A percentile compares a stretch with the other conserved stretches of the same genome.
phyloP scores from a whole-genome alignment of 177 flowering plant species.

The Vitis hybrid region DNA sequence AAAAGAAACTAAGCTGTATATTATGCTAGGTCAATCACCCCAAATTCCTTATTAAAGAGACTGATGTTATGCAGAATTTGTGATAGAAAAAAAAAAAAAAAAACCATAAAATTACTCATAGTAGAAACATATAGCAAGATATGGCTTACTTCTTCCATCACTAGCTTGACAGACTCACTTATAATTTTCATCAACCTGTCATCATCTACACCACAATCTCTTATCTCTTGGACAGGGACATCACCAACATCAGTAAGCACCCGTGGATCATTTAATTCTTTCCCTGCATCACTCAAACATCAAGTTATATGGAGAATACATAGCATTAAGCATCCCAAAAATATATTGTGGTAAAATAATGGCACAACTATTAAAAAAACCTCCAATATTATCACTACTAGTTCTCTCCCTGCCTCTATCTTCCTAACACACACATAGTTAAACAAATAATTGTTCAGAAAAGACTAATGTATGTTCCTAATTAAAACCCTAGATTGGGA shows the following conservation, averaged over 20 bases:
- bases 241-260: slow-evolving; percentile 97
- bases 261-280: slow-evolving; percentile 79
- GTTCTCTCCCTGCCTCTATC: no score
- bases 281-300: slow-evolving; percentile 53
- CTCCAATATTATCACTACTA: no score
- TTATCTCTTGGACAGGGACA: slow-evolving; percentile 92
- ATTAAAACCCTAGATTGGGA: background rate
- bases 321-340: no score
- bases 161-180: slow-evolving; percentile 85
- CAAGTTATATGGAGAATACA: background rate
- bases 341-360: no score
- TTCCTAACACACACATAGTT: no score
- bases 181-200: slow-evolving; percentile 82
- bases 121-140: background rate
- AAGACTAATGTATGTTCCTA: no score
- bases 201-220: slow-evolving; percentile 96
- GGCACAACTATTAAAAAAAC: no score
- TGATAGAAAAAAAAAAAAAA: background rate
- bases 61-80: background rate
- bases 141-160: slow-evolving; percentile 85
- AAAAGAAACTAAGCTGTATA: background rate
- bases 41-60: background rate
- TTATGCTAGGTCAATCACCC: background rate
- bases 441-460: no score
- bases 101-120: background rate